Base-by-base conservation (phyloP, 805 yeast species). In the Kodamaea jinghongensis region DNA sequence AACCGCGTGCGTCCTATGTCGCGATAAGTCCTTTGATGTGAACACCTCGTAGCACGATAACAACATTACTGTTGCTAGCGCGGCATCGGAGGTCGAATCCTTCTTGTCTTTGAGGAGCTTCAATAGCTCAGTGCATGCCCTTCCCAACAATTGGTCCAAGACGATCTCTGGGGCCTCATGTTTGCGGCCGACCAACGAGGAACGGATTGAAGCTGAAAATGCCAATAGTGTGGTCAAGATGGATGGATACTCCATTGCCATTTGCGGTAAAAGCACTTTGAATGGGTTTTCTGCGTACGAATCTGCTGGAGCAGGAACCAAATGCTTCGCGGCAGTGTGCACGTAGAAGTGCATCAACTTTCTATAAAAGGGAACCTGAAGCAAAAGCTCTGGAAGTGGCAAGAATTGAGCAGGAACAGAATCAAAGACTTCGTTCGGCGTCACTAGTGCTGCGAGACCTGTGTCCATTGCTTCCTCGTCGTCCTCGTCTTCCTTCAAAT, bases 231-330 rank as follows among this genome's bases (percentile, higher is more conserved):
- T 63, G 1, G 85, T 71, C 47, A 83, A 57, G 11, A 84, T 55
- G 0, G 84, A 74, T 4, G 78, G 75, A 42, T 74, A 69, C 16
- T 70, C 67, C 70, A 80, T 64, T 1, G 91, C 88, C 73, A 85
- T 69, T 48, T 75, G 76, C 0, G 93, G 91, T 9, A 86, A 58
- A 6, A 82, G 63, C 9, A 71, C 71, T 44, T 73, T 72, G 61
- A 83, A 84, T 0, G 95, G 95, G 49, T 83, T 81, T 11, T 75
- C 78, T 14, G 60, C 64, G 50, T 80, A 81, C 2, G 72, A 51
- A 6, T 65, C 54, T 3, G 74, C 65, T 7, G 86, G 86, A 0
- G 85, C 80, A 0, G 90, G 89, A 4, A 81, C 86, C 13, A 84
- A 65, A 17, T 73, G 63, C 27, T 69, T 70, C 1, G 90, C 76